Conservation (phyloP, 179 eudicot genomes). For the Beta macrorhiza region DNA sequence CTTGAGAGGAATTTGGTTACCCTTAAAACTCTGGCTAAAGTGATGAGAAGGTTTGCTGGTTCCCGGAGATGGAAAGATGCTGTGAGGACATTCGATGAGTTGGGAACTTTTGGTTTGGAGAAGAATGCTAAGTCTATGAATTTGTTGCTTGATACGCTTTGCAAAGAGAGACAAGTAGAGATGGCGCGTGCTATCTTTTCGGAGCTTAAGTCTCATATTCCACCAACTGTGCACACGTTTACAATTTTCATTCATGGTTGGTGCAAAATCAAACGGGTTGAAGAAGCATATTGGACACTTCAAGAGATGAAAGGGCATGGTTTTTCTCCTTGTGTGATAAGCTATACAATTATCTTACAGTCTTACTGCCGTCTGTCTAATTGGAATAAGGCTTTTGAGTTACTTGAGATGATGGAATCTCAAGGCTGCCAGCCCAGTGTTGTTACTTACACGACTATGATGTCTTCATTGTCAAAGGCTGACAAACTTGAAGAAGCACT, state of each 20-base stretch:
- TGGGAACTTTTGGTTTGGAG: conserved; percentile 59
- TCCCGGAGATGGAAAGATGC: conserved; percentile 71
- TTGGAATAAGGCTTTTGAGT: conserved; percentile 58
- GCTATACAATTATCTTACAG: conserved; percentile 82
- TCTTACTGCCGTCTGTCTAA: conserved; percentile 57
- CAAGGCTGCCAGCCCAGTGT: conserved; percentile 72
- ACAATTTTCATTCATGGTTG: conserved; percentile 91
- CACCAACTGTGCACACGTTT: conserved; percentile 68
- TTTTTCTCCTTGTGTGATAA: conserved; percentile 69
- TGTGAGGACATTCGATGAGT: conserved; percentile 61
- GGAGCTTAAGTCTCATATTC: conserved; percentile 63
- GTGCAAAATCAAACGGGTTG: conserved; percentile 81
- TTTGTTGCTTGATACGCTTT: conserved; percentile 77
- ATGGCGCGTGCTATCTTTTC: conserved; percentile 68
- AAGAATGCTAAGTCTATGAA: conserved; percentile 83
- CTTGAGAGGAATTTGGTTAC: conserved; percentile 41
- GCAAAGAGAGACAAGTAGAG: conserved; percentile 82
- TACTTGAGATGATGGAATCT: conserved; percentile 71
- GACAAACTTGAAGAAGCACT: conserved; percentile 57
- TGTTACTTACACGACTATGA: conserved; percentile 71
- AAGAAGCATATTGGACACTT: conserved; percentile 87
- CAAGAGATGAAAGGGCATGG: conserved; percentile 92
- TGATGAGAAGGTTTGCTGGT: conserved; percentile 81
- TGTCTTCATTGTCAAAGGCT: conserved; percentile 62
- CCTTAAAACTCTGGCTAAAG: conserved; percentile 58